These are phyloP conservation scores for Ophiostoma quercus DNA, from an alignment of 2,329 filamentous ascomycete species.

Conservation along the genomic window DNA sequence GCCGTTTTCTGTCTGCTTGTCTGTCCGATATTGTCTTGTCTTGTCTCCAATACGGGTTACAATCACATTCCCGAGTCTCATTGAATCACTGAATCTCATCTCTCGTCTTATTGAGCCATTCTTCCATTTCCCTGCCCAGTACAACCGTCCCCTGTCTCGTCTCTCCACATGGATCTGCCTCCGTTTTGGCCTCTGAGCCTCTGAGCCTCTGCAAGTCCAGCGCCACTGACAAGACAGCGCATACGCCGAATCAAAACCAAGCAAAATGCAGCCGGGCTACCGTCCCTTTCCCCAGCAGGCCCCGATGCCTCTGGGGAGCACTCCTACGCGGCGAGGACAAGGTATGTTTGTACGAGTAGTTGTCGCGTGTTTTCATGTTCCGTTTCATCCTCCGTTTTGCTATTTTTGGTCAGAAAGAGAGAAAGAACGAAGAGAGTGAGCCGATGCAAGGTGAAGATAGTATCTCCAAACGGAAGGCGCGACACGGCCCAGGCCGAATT, in stretches of 20 bases:
- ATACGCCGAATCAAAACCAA: neutral
- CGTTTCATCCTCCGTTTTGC: neutral
- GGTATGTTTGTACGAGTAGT: neutral
- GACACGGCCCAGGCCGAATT: neutral
- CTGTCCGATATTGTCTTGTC: neutral
- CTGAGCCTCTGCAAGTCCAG: neutral
- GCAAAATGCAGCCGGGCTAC: constrained; percentile 13
- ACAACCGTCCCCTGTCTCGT: neutral
- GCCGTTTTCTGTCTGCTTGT: neutral
- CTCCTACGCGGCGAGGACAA: constrained; percentile 14
- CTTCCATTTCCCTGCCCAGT: constrained; percentile 6
- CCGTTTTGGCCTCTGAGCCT: neutral
- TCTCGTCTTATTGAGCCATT: neutral
- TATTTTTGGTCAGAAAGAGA: neutral
- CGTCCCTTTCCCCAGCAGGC: constrained; percentile 7
- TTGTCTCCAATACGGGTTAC: neutral
- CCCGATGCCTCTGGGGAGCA: neutral
- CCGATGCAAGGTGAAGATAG: neutral
- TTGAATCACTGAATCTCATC: neutral
- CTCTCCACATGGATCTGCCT: neutral
- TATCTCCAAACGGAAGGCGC: neutral
- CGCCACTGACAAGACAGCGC: neutral
- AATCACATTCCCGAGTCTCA: neutral
- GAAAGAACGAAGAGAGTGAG: neutral
- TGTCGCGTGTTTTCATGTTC: neutral